Base-by-base conservation (phyloP, 768 basidiomycete genomes). In the Tricholoma flavovirens region DNA sequence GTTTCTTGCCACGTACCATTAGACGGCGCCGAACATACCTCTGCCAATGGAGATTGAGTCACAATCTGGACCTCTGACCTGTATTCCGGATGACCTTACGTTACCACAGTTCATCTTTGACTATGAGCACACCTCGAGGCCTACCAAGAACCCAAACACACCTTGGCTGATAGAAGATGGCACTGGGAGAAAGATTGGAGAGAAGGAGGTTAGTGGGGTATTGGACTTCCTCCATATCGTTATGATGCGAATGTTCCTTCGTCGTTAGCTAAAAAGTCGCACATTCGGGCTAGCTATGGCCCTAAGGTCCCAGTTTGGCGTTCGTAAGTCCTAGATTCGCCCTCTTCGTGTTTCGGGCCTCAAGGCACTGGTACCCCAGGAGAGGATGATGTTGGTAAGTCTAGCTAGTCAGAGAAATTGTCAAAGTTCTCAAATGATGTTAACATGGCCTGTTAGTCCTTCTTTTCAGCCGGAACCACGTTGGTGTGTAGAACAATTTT, bases 401-500 rank as follows among this genome's bases (percentile, higher is more conserved):
- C 11, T n/a, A 32, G n/a, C 29, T n/a, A n/a, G 35, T 10, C 29
- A 22, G 14, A 49, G 49, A 38, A 35, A 26, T n/a, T n/a, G n/a
- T n/a, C n/a, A n/a, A n/a, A n/a, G n/a, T n/a, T n/a, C 19, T 51
- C 42, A n/a, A 22, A 52, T 38, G n/a, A 33, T 17, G 6, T 10
- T 43, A 50, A 30, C 29, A 22, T 29, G 17, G 40, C 24, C 24
- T 36, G 35, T 21, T 60, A 87, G 87, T 85, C 7, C 72, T 86
- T 55, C 64, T 87, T 40, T 86, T 82, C 66, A 84, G 84, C 57
- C 77, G 83, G 26, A 89, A 89, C 64, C 83, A 87, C 61, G 65
- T 87, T 40, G 86, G 84, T n/a, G 14, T n/a, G 42, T 32, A 4
- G 12, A 22, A 29, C 2, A n/a, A 15, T 8, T 24, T 42, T 2